phyloP scores from a whole-genome alignment of 2,329 filamentous ascomycete species.

The Xylariales sp. region DNA sequence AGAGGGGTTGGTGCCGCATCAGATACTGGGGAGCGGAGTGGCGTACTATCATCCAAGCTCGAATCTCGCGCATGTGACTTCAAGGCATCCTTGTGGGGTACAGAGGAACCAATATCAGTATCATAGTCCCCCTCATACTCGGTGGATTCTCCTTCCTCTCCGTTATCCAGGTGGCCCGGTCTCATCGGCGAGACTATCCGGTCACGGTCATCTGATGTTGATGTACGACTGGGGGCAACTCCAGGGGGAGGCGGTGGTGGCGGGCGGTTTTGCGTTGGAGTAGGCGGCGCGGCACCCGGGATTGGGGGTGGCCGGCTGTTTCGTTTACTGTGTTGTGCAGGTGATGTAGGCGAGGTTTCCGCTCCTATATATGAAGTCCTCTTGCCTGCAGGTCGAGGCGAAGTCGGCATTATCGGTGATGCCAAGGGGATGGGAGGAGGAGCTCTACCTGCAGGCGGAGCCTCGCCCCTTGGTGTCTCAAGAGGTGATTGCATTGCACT shows the following conservation, averaged over 20 bases:
- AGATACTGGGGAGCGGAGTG: slow-evolving; percentile 50
- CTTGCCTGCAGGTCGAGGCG: slow-evolving; percentile 32
- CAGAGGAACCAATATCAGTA: slow-evolving; percentile 91
- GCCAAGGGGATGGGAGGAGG: slow-evolving; percentile 42
- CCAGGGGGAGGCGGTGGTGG: slow-evolving; percentile 64
- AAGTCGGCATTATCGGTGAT: slow-evolving; percentile 38
- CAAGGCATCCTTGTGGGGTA: slow-evolving; percentile 88
- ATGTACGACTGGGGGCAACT: slow-evolving; percentile 47
- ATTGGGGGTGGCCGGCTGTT: slow-evolving; percentile 57
- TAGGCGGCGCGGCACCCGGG: slow-evolving; percentile 47
- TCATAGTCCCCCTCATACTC: slow-evolving; percentile 98
- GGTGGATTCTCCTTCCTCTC: slow-evolving; percentile 74
- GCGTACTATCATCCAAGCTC: slow-evolving; percentile 66
- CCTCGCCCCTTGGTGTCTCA: slow-evolving; percentile 34
- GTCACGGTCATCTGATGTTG: slow-evolving; percentile 53
- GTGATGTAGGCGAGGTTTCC: slow-evolving; percentile 34
- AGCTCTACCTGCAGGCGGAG: slow-evolving; percentile 31
- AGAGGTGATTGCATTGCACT: slow-evolving; percentile 41
- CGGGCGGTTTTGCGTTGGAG: slow-evolving; percentile 52
- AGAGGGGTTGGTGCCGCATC: slow-evolving; percentile 37
- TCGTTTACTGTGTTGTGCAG: slow-evolving; percentile 42
- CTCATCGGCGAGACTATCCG: slow-evolving; percentile 37
- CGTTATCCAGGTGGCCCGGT: slow-evolving; percentile 41
- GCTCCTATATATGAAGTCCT: slow-evolving; percentile 31
- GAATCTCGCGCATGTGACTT: slow-evolving; percentile 75